Base-by-base conservation (phyloP, 495 filamentous ascomycete species). In the Daldinia childiae region DNA sequence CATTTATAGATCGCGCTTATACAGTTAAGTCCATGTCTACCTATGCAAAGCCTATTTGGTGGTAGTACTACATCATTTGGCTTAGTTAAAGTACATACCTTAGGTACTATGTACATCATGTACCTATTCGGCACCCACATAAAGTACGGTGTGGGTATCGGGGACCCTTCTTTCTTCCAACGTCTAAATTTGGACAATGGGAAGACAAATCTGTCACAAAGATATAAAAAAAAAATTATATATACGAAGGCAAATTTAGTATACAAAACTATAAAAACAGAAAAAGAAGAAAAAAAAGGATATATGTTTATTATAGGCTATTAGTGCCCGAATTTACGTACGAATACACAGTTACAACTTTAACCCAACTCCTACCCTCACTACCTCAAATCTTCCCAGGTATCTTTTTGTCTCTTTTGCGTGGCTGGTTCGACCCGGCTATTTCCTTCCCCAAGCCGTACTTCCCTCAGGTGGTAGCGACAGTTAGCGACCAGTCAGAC, bases 391-490 rank as follows among this genome's bases (percentile, higher is more conserved):
- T 57, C 12, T 36, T 14, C 12, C 12, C 32, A 36, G 11, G 34
- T 36, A 11, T 36, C 34, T 60, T 36, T 12, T 60, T 29, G 27
- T 29, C 27, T 29, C 27, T 52, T 52, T 30, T 52, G 60, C 36
- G 34, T 63, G 70, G 64, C 65, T 73, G 61, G 70, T 30, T 69
- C 59, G 50, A 32, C 64, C 70, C 70, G 70, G 70, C 61, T 73
- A 73, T 68, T 73, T 73, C 65, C 65, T 64, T 55, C 60, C 65
- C 56, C 61, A 66, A 73, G 62, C 27, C 70, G 70, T 60, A 39
- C 24, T 12, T 12, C 43, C 43, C 34, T 56, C 34, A 56, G 51
- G 55, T 64, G 27, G 60, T 66, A 68, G 29, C 60, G 56, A 62
- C 43, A 17, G 17, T 19, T 48, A 48, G 17, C 43, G 19, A 48